Evolutionary conservation across 306 rosid genomes (phyloP), one percentile per base, ranked within the genome.

Genomic region (Senna tora): DNA sequence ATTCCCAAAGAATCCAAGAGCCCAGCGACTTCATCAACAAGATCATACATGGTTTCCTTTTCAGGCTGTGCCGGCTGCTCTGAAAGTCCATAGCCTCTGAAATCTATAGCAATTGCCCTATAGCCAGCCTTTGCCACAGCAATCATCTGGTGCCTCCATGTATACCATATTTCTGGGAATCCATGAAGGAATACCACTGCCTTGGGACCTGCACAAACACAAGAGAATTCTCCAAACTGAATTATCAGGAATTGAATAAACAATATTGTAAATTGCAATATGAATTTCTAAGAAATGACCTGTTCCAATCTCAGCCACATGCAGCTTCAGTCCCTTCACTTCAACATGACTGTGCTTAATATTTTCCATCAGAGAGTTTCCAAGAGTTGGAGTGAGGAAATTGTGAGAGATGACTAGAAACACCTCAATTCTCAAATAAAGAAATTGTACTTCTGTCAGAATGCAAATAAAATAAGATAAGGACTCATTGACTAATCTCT

Each of bases 41-140:
- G 80, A 49, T 83, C 85, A 49, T 16, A 34, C 36, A 81, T 9
- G 38, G 81, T 81, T 21, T 75, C 88, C 14, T 88, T 88, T 53
- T 80, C 90, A 1, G 84, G 86, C 9, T 88, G 78, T 0, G 79
- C 19, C 8, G 94, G 94, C 58, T 86, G 87, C 12, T 90, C 83
- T 7, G 96, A 88, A 28, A 84, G 92, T 71, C 96, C 96, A 84
- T 86, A 90, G 56, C 96, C 96, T 74, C 94, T 73, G 71, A 85
- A 84, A 73, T 90, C 96, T 9, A 83, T 34, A 71, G 96, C 87
- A 51, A 90, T 78, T 1, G 92, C 94, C 9, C 92, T 75, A 45
- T 86, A 84, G 34, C 96, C 96, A 5, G 81, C 78, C 71, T 80
- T 74, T 61, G 92, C 96, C n/a, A 69, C 83, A 57, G 84, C 86